phyloP scores from a whole-genome alignment of 192 early-diverging fungal genomes.

The Geranomyces variabilis region DNA sequence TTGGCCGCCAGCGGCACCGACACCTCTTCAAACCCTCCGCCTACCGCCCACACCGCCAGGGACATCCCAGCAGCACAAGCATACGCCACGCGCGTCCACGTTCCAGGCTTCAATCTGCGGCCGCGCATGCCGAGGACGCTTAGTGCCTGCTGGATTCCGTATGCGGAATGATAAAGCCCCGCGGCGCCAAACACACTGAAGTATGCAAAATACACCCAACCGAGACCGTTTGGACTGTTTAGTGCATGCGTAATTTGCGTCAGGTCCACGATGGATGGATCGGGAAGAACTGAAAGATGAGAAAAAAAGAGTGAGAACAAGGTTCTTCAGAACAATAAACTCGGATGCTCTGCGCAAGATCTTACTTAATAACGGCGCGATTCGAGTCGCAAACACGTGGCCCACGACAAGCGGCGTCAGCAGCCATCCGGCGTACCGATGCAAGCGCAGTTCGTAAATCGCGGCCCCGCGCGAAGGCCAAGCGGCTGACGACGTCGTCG shows the following conservation, averaged over 20 bases:
- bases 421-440: conserved; percentile 26
- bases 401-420: conserved; percentile 13
- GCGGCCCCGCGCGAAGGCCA: conserved; percentile 2
- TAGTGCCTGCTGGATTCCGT: conserved; percentile 28
- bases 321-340: no score
- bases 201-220: conserved; percentile 15
- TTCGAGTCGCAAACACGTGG: conserved; percentile 27
- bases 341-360: no score
- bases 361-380: conserved; percentile 10
- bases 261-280: conserved; percentile 38
- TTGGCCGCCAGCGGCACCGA: conserved; percentile 28
- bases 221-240: neutral
- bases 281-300: neutral
- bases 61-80: conserved; percentile 6
- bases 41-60: conserved; percentile 12
- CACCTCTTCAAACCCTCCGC: conserved; percentile 22
- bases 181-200: conserved; percentile 29
- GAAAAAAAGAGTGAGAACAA: neutral
- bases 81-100: conserved; percentile 19
- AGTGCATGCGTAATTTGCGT: conserved; percentile 20
- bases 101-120: conserved; percentile 9
- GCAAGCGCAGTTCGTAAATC: conserved; percentile 17
- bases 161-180: conserved; percentile 33
- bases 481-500: neutral
- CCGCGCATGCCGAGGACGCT: neutral